These are phyloP conservation scores for Xylariales sp. DNA, from an alignment of 2,329 filamentous ascomycete genomes.

Conservation along the genomic window DNA sequence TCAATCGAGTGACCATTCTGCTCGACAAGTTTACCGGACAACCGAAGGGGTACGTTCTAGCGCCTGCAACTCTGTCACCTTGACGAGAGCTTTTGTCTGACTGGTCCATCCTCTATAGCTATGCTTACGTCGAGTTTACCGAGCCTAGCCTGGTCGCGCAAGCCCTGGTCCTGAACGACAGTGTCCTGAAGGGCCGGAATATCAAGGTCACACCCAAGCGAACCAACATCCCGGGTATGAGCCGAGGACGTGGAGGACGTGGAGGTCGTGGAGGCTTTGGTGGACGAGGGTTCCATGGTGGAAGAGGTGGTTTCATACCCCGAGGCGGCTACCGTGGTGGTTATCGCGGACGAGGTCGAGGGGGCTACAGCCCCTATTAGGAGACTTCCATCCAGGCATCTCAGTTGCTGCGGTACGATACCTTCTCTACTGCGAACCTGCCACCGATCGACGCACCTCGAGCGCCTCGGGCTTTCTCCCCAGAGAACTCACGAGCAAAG, in stretches of 20 bases:
- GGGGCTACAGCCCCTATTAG: slow-evolving; percentile 62
- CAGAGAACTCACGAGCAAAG: background rate
- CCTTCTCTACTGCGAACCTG: background rate
- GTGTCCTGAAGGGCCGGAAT: slow-evolving; percentile 88
- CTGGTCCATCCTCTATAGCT: slow-evolving; percentile 60
- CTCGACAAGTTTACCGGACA: slow-evolving; percentile 98
- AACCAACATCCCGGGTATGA: slow-evolving; percentile 95
- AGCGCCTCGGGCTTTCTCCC: slow-evolving; percentile 1
- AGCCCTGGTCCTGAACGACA: slow-evolving; percentile 93
- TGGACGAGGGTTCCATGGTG: slow-evolving; percentile 48
- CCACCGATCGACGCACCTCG: background rate
- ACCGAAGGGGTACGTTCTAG: slow-evolving; percentile 83
- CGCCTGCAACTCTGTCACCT: background rate
- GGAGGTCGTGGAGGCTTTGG: slow-evolving; percentile 46
- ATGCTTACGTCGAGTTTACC: slow-evolving; percentile 97
- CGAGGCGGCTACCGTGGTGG: slow-evolving; percentile 58
- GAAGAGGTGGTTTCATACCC: slow-evolving; percentile 42
- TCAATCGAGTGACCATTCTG: slow-evolving; percentile 96
- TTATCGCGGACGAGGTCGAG: slow-evolving; percentile 53
- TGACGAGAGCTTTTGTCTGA: slow-evolving; percentile 2
- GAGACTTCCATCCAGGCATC: slow-evolving; percentile 10
- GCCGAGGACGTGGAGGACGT: slow-evolving; percentile 63
- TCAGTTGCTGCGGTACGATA: slow-evolving; percentile 2
- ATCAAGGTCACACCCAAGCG: slow-evolving; percentile 94
- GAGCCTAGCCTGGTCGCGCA: slow-evolving; percentile 90